A percentile compares a stretch with the other conserved stretches of the same genome.
Evolutionary conservation across 306 rosid species (phyloP).

Genomic region (Fagus sylvatica): DNA sequence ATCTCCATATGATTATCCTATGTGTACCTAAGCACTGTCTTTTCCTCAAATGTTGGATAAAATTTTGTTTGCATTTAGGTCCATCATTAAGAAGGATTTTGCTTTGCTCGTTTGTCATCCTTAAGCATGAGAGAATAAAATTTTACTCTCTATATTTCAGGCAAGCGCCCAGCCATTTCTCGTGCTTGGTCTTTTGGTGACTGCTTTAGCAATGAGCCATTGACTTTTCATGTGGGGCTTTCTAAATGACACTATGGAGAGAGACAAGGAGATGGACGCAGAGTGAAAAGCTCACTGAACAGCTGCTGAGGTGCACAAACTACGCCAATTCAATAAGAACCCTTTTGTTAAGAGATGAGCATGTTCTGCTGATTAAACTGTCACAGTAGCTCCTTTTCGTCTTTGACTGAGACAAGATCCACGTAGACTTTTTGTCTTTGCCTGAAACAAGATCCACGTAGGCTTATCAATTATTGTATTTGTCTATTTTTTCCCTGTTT

Average conservation of each 20-base stretch:
- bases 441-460: background rate
- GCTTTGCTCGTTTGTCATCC: background rate
- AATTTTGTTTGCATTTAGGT: background rate
- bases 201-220: constrained; percentile 64
- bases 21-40: background rate
- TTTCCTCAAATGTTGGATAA: background rate
- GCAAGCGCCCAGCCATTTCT: constrained; percentile 74
- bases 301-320: background rate
- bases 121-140: background rate
- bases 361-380: background rate
- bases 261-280: background rate
- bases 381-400: background rate
- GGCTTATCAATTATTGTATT: background rate
- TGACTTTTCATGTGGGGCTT: background rate
- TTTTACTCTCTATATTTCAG: constrained; percentile 27
- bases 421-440: background rate
- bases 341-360: background rate
- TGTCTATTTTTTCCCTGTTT: too few relatives aligned
- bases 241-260: background rate
- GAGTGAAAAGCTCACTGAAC: background rate
- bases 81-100: background rate
- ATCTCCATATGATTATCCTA: background rate
- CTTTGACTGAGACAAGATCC: background rate
- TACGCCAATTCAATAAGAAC: background rate
- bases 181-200: constrained; percentile 56